Conservation (phyloP, 2,329 filamentous ascomycete species). For the Furcasterigmium furcatum region DNA sequence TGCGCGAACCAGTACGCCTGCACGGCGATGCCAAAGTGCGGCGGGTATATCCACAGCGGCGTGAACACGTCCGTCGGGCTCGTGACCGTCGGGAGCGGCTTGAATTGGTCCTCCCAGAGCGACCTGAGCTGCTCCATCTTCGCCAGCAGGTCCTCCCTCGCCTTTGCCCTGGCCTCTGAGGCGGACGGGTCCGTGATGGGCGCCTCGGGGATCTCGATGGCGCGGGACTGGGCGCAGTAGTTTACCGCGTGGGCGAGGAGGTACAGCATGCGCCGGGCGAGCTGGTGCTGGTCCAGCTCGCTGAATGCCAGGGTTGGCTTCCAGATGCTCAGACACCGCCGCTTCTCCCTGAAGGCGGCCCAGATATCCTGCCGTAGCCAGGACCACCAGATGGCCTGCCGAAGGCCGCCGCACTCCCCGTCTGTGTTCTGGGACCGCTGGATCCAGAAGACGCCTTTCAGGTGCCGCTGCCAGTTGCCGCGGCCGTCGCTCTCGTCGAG, state of each 20-base stretch:
- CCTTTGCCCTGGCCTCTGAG: conserved; percentile 8
- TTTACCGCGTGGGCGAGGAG: conserved; percentile 55
- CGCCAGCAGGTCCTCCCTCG: conserved; percentile 15
- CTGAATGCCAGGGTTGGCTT: conserved; percentile 44
- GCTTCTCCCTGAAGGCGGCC: conserved; percentile 58
- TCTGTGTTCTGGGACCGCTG: conserved; percentile 59
- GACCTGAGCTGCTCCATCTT: conserved; percentile 27
- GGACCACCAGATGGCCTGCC: conserved; percentile 61
- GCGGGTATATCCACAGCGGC: conserved; percentile 46
- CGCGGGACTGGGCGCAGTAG: conserved; percentile 45
- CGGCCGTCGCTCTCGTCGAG: conserved; percentile 53
- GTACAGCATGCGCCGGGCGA: conserved; percentile 50
- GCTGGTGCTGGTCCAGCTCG: conserved; percentile 47
- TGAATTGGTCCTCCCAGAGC: conserved; percentile 32
- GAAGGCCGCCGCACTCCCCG: conserved; percentile 52
- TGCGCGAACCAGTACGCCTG: conserved; percentile 50
- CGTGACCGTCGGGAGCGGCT: conserved; percentile 28
- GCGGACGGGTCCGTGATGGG: conserved; percentile 7
- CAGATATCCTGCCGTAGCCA: conserved; percentile 66
- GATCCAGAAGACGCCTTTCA: conserved; percentile 65
- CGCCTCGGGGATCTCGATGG: conserved; percentile 4
- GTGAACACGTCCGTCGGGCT: conserved; percentile 28
- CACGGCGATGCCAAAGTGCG: conserved; percentile 42
- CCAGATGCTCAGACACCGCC: conserved; percentile 57
- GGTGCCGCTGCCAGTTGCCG: conserved; percentile 55